Conservation (phyloP, 2,329 filamentous ascomycete species). For the Sporothrix inflata region DNA sequence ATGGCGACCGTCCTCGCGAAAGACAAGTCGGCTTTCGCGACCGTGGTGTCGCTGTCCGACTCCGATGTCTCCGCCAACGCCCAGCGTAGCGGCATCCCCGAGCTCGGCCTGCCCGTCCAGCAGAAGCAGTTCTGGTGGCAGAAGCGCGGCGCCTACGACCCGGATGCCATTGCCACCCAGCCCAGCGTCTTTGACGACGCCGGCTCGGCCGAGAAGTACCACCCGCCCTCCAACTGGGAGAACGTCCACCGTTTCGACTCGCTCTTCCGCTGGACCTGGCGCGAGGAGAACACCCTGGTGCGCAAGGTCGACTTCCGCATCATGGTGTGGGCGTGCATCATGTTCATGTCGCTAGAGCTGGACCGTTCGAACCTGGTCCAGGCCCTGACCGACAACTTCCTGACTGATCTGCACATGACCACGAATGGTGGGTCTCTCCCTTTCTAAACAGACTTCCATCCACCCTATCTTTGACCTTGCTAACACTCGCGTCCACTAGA, state of each 20-base stretch:
- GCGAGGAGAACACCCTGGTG: slow-evolving; percentile 44
- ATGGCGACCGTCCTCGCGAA: slow-evolving; percentile 38
- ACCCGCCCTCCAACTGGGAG: slow-evolving; percentile 42
- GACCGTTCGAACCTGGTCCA: slow-evolving; percentile 53
- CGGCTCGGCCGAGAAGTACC: slow-evolving; percentile 43
- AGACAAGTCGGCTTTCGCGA: slow-evolving; percentile 26
- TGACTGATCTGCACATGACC: slow-evolving; percentile 47
- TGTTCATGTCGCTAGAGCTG: slow-evolving; percentile 56
- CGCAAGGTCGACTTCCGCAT: slow-evolving; percentile 51
- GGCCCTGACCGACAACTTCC: slow-evolving; percentile 53
- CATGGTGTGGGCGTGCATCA: slow-evolving; percentile 53
- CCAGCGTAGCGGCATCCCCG: slow-evolving; percentile 29
- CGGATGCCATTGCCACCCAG: slow-evolving; percentile 45
- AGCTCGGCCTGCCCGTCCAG: slow-evolving; percentile 39
- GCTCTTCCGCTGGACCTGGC: slow-evolving; percentile 48
- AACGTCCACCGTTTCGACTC: slow-evolving; percentile 54
- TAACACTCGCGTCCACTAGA: slow-evolving; percentile 36
- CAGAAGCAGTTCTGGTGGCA: slow-evolving; percentile 44
- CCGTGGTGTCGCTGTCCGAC: slow-evolving; percentile 25
- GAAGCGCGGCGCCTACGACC: slow-evolving; percentile 36
- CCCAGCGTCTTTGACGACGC: slow-evolving; percentile 47
- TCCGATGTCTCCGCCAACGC: slow-evolving; percentile 22
- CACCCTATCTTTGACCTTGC: neutral
- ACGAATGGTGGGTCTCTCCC: slow-evolving; percentile 46
- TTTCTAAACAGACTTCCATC: neutral